Base-by-base conservation (phyloP, 148 eudicot genomes). In the Nepenthes gracilis region DNA sequence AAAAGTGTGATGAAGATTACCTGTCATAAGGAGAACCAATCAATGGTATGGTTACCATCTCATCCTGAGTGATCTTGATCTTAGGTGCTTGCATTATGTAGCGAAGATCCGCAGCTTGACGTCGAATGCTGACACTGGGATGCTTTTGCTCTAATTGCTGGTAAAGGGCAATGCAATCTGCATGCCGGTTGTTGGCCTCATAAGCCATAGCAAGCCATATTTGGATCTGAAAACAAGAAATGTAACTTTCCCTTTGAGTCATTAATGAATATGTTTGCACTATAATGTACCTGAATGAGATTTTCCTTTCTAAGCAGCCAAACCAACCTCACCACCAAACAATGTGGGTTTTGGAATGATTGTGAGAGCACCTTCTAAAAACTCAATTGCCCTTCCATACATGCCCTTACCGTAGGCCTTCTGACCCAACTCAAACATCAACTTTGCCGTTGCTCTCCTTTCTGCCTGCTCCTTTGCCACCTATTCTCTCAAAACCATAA, bases 171-270 rank as follows among this genome's bases (percentile, higher is more conserved):
- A 93, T 93, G 77, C 98, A 93, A 70, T 93, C 98, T 32, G 77
- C 65, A 74, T 93, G 98, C 61, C 96, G 88, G 64, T 81, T 74
- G 64, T 93, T 76, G 58, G 98, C 98, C 69, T 89, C 98, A 58
- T 93, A 93, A 35, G 96, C 98, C 98, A 93, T 93, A 58, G 87
- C 98, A 73, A 93, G 90, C 98, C 98, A 93, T 80, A 93, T 88
- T 76, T 93, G 98, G 75, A 93, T 93, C 96, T 93, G 82, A 45
- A 70, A 50, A 64, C 40, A 60, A 72, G 54, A 70, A 43, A n/a
- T 54, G 50, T 58, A 58, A 43, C 34, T 9, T 63, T 47, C 36
- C 52, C n/a, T 43, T 1, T 35, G 6, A 49, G 13, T 49, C 53
- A 49, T 49, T 49, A 40, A 8, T 40, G 23, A 40, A 40, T 1